Evolutionary conservation across 805 yeast species (phyloP).

Genomic region (Ogataea angusta): DNA sequence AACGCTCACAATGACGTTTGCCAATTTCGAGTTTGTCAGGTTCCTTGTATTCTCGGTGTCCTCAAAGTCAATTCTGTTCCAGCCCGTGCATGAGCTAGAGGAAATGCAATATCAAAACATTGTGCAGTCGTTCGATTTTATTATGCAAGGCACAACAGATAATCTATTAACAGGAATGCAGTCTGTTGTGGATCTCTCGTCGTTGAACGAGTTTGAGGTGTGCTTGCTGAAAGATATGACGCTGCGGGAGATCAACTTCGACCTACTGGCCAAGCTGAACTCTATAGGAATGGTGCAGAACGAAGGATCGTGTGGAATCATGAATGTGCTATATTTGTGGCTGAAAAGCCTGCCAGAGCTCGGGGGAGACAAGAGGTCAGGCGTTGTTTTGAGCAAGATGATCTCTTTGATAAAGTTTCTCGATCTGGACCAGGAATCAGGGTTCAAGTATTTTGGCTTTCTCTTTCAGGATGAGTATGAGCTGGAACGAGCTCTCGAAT

Average conservation of each 20-base stretch:
- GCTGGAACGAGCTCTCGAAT: conserved; percentile 13
- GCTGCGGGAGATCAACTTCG: conserved; percentile 9
- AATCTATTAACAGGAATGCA: conserved; percentile 8
- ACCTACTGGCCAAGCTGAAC: conserved; percentile 16
- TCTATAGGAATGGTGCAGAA: conserved; percentile 20
- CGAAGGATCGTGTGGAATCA: conserved; percentile 21
- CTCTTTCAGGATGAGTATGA: conserved; percentile 28
- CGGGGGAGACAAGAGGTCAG: conserved; percentile 15
- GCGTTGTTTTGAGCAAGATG: conserved; percentile 16
- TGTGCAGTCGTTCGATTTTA: conserved; percentile 19
- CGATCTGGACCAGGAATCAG: conserved; percentile 20
- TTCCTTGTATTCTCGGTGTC: conserved; percentile 21
- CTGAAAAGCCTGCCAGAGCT: conserved; percentile 22
- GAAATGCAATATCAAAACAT: conserved; percentile 25
- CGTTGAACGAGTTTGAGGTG: conserved; percentile 15
- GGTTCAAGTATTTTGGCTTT: conserved; percentile 29
- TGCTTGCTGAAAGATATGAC: conserved; percentile 20
- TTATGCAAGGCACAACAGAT: conserved; percentile 12
- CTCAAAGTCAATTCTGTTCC: conserved; percentile 34
- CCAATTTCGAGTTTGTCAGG: conserved; percentile 13
- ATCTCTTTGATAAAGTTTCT: conserved; percentile 25
- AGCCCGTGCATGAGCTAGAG: conserved; percentile 33
- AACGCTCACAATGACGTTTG: conserved; percentile 14
- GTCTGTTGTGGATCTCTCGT: conserved; percentile 8
- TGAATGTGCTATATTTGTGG: conserved; percentile 28